Conservation (phyloP, 176 grass and related monocot genomes). For the Oropetium thomaeum region DNA sequence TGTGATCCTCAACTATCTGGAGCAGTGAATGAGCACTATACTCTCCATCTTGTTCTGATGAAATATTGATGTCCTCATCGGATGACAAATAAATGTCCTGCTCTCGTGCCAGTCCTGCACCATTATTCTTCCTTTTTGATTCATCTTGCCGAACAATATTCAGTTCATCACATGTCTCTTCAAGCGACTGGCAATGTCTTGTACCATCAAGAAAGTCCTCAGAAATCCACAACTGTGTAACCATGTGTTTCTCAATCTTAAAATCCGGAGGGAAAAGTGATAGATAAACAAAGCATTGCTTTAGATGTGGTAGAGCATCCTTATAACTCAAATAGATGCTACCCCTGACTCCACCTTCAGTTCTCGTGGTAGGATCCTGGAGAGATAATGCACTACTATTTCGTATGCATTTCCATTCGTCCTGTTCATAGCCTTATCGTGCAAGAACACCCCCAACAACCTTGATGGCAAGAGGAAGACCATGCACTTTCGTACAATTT, state of each 20-base stretch:
- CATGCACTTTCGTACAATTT: slow-evolving; percentile 17
- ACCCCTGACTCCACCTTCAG: slow-evolving; percentile 3
- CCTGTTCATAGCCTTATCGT: neutral
- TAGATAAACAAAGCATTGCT: slow-evolving; percentile 40
- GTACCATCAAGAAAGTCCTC: slow-evolving; percentile 28
- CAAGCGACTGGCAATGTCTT: no score
- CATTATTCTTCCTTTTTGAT: neutral
- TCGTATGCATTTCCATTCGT: neutral
- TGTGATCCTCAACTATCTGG: neutral
- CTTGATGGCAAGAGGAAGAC: slow-evolving; percentile 28
- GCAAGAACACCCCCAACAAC: slow-evolving; percentile 16
- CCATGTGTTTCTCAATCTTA: neutral
- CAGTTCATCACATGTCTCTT: neutral
- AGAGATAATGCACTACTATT: slow-evolving; percentile 5
- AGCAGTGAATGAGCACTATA: neutral
- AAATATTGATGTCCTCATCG: neutral
- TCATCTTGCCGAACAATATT: neutral
- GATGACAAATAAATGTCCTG: no score
- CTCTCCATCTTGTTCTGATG: neutral
- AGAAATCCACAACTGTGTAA: slow-evolving; percentile 43
- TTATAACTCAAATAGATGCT: slow-evolving; percentile 42
- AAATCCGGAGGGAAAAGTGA: slow-evolving; percentile 39
- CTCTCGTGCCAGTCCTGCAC: no score
- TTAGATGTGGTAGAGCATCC: slow-evolving; percentile 22
- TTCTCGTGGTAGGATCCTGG: neutral